phyloP scores from a whole-genome alignment of 1,284 basidiomycete genomes.

The Irpex sp. region DNA sequence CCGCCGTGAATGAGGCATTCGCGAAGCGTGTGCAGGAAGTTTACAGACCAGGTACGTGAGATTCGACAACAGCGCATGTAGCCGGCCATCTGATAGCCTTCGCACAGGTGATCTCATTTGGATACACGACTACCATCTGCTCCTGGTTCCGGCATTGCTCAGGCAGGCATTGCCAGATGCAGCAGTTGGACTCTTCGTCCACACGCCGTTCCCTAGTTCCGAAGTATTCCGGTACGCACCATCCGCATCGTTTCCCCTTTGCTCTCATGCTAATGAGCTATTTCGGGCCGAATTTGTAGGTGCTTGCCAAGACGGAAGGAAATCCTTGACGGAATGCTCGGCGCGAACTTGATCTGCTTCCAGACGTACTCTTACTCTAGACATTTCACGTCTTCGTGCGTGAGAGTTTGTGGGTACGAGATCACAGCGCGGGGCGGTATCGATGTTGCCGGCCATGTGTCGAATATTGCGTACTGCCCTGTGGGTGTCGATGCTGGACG shows the following conservation, averaged over 20 bases:
- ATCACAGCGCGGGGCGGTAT: conserved; percentile 72
- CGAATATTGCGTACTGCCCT: conserved; percentile 87
- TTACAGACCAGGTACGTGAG: conserved; percentile 65
- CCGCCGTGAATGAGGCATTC: conserved; percentile 84
- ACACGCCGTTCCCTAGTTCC: conserved; percentile 96
- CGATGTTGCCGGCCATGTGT: conserved; percentile 86
- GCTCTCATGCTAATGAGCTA: conserved; percentile 4
- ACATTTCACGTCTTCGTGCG: conserved; percentile 93
- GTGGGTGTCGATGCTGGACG: conserved; percentile 97
- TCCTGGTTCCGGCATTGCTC: conserved; percentile 86
- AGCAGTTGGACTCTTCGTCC: conserved; percentile 90
- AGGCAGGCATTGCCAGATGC: conserved; percentile 76
- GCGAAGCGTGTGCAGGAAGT: conserved; percentile 74
- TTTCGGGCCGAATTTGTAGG: conserved; percentile 3
- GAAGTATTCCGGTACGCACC: conserved; percentile 86
- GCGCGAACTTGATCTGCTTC: conserved; percentile 95
- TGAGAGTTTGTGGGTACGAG: conserved; percentile 96
- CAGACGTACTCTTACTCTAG: conserved; percentile 97
- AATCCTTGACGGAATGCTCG: conserved; percentile 97
- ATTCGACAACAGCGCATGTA: background rate
- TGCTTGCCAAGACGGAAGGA: conserved; percentile 68
- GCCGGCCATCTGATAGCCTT: conserved; percentile 23
- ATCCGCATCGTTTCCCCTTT: conserved; percentile 3
- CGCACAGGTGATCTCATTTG: conserved; percentile 80
- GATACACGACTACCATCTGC: conserved; percentile 91